Conservation (phyloP, 1,139 yeast species). For the Hemisphaericaspora subhashii region DNA sequence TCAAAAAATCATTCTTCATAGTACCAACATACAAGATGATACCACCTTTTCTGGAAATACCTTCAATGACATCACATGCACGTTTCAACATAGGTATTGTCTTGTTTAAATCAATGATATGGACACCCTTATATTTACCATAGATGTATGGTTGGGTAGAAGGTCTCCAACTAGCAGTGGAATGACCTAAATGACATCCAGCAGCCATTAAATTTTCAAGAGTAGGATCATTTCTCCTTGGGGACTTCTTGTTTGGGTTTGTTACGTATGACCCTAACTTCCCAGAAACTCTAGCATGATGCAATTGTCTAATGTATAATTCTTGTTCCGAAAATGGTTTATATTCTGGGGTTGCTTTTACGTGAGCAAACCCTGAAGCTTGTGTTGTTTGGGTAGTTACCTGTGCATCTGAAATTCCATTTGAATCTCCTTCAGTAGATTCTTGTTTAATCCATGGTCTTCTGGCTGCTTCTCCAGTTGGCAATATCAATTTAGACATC, state of each 20-base stretch:
- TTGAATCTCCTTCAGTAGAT: conserved; percentile 2
- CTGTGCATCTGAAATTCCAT: conserved; percentile 3
- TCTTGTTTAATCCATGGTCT: conserved; percentile 39
- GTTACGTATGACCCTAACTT: conserved; percentile 65
- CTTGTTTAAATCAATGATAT: conserved; percentile 84
- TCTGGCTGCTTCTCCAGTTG: conserved; percentile 27
- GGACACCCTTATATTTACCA: conserved; percentile 87
- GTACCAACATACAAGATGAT: conserved; percentile 84
- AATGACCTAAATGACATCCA: conserved; percentile 93
- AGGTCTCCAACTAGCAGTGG: conserved; percentile 78
- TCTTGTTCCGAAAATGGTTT: conserved; percentile 70
- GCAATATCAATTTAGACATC: conserved; percentile 35
- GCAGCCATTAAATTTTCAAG: conserved; percentile 78
- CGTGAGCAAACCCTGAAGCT: conserved; percentile 29
- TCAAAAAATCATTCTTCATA: conserved; percentile 64
- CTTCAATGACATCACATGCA: conserved; percentile 78
- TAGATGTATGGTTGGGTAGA: conserved; percentile 83
- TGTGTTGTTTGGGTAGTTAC: neutral
- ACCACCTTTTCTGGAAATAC: conserved; percentile 84
- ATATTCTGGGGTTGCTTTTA: conserved; percentile 46
- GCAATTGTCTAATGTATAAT: conserved; percentile 67
- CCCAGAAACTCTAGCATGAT: conserved; percentile 47
- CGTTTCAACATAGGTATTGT: conserved; percentile 74
- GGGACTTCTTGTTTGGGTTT: conserved; percentile 72
- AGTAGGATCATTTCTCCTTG: conserved; percentile 55